Base-by-base conservation (phyloP, 176 grass and related monocot species). In the Alloteropsis semialata region DNA sequence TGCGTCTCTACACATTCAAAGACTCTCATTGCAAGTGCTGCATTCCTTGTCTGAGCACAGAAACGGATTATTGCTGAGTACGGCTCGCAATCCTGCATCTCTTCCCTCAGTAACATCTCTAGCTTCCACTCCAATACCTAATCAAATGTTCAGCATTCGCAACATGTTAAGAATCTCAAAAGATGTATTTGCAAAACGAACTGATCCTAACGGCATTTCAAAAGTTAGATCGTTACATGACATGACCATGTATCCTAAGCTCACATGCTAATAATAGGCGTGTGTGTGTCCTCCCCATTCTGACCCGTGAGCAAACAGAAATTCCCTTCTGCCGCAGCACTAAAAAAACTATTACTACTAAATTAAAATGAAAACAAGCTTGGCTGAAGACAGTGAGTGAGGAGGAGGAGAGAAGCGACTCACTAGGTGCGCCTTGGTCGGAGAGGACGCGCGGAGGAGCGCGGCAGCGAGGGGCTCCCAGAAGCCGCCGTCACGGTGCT, bases 41-140 rank as follows among this genome's bases (percentile, higher is more conserved):
- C 56, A 63, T 88, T 84, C 39, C 64, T 60, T 42, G 71, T 42
- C 37, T 74, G 27, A 46, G 76, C 61, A 45, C 89, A 84, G 32
- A 88, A 91, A 77, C 32, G 48, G 36, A 88, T 88, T 70, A 91
- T 82, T 27, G 10, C 56, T 1, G 80, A 77, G 68, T 84, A 88
- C 1, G 76, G 85, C 30, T 81, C 72, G 15, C 61, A 62, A n/a
- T 87, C 71, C 49, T 30, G 85, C 53, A 76, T 56, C 19, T 57
- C 22, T 81, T 91, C 85, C 51, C 64, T 84, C 44, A 87, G 4
- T 37, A 91, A 76, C 62, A 77, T 91, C 17, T 88, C 81, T 38
- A 88, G 67, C 24, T 88, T 88, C 85, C 85, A 91, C 36, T 88
- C 89, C 49, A 91, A 56, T 16, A 91, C 70, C 89, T 88, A 19